Base-by-base conservation (phyloP, 371 early-diverging fungal genomes). In the Mucor ambiguus region DNA sequence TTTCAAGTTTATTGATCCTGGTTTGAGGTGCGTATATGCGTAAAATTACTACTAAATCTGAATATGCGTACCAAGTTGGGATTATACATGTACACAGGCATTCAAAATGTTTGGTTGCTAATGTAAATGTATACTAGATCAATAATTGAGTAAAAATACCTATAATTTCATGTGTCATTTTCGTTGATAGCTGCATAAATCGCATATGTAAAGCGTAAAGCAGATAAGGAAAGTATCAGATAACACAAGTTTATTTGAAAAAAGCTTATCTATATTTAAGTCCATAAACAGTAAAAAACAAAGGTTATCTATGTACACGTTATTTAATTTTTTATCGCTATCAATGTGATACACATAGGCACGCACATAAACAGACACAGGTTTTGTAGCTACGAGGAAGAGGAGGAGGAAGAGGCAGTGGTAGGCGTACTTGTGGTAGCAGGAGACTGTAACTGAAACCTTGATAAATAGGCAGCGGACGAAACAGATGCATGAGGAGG, bases 201-300 rank as follows among this genome's bases (percentile, higher is more conserved):
- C 46, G 46, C 46, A 46, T 22, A 10, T 22, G 8, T 4, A 46
- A 46, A 20, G 11, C 46, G 22, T 9, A 46, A 41, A 41, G 22
- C 46, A 46, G 46, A 46, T 46, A 52, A 52, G 52, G 28, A 28
- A 52, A 52, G 24, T 26, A 26, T 52, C 22, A 28, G 26, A 52
- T 52, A 52, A 24, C 52, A 52, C 24, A 24, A n/a, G 46, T 46
- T 52, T 28, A 24, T 52, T 52, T 1, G 5, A 52, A 16, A 16
- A 52, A 28, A 52, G 52, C 52, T 52, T 52, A 52, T 52, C 52
- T 28, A 52, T 52, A 52, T 26, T 52, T 52, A 4, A 52, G 11
- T 5, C 52, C 52, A 28, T 52, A 52, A 26, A 52, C 14, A 52
- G 52, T 24, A 52, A 52, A 52, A 52, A 24, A 52, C 52, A 52